Evolutionary conservation across 2,329 filamentous ascomycete species (phyloP), one percentile per base, ranked within the genome.

Genomic region (Eutypa lata): DNA sequence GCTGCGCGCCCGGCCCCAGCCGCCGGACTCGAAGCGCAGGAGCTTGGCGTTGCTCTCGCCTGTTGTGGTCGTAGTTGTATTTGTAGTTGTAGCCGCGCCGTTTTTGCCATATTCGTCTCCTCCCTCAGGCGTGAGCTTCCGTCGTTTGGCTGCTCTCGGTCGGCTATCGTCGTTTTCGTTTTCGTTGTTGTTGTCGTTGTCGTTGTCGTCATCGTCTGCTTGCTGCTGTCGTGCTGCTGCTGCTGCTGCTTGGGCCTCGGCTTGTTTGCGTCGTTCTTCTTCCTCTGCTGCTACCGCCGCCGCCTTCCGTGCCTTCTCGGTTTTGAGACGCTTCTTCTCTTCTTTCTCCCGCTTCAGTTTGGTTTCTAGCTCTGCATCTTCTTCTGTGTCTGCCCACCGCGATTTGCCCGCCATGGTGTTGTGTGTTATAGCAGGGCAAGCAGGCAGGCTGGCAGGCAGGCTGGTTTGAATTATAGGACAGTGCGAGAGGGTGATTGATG

Each of bases 301-400:
- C 35, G 82, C 78, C 64, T 82, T 83, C 53, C 84, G 86, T 60
- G 89, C 88, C 71, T 91, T 95, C 67, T 92, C 88, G 26, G 86
- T 87, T 71, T 94, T 97, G 48, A 84, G 75, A 48, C 89, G 86
- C 72, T 89, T 91, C 79, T 94, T 96, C 65, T 91, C 88, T 72
- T 96, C 91, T 73, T 93, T 97, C 68, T 94, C 90, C 57, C 79
- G 82, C 71, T 88, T 93, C 51, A 85, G 79, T 65, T 86, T 84
- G 19, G 86, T 85, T 54, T 90, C 86, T 42, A 87, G 79, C 43
- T 84, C 89, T 21, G 84, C 84, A 68, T 97, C 91, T 61, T 91
- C 90, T 62, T 90, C 89, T 45, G 88, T 85, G 65, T 91, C 83
- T 59, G 89, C 90, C 94, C 94, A 99, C 71, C 93, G 86, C 48